These are phyloP conservation scores for Cinnamomum chago DNA, from an alignment of 164 flowering plant genomes.

Conservation along the genomic window DNA sequence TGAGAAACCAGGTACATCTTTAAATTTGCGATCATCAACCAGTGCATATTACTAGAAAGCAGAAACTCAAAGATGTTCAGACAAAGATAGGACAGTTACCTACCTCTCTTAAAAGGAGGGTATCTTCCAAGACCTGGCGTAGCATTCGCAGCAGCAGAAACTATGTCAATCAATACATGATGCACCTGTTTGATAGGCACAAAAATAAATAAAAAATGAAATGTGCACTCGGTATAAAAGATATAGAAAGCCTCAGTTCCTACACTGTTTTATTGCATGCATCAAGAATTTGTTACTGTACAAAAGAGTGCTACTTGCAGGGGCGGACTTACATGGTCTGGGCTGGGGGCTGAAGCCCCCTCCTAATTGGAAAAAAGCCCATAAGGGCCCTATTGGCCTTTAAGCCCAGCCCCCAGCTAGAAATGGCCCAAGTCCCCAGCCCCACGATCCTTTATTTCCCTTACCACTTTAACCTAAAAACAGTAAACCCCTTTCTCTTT, in stretches of 20 bases:
- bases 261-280: background rate
- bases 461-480: too few species aligned
- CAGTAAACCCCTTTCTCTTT: too few species aligned
- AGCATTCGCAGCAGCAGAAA: constrained; percentile 88
- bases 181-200: constrained; percentile 58
- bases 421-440: too few species aligned
- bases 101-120: constrained; percentile 97
- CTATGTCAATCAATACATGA: constrained; percentile 86
- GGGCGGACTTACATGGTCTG: too few species aligned
- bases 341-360: too few species aligned
- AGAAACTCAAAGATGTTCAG: background rate
- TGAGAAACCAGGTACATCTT: too few species aligned
- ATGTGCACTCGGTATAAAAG: background rate
- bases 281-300: background rate
- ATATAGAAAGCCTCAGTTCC: background rate
- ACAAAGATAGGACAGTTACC: too few species aligned
- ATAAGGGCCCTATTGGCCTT: too few species aligned
- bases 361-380: too few species aligned
- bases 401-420: too few species aligned
- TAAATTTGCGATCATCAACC: background rate
- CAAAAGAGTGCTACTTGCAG: too few species aligned
- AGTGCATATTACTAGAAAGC: background rate
- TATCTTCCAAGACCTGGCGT: constrained; percentile 99
- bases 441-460: too few species aligned
- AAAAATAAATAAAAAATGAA: background rate